Percentiles rank a stretch among this genome's conserved stretches.
These are phyloP conservation scores for Aspergillus sclerotiicarbonarius DNA, from an alignment of 495 filamentous ascomycete species.

Conservation along the genomic window DNA sequence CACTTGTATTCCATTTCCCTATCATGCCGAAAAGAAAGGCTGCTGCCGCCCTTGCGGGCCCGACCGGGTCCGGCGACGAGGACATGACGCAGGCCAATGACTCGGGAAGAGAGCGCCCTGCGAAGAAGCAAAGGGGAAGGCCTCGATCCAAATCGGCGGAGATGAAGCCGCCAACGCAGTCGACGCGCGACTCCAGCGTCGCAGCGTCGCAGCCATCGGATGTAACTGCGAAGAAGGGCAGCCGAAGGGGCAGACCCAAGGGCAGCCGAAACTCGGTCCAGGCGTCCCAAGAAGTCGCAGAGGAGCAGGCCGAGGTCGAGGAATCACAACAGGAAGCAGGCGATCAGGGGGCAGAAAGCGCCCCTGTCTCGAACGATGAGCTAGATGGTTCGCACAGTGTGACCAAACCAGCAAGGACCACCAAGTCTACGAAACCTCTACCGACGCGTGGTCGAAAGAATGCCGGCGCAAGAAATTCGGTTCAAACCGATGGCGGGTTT, in stretches of 20 bases:
- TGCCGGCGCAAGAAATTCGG: conserved; percentile 26
- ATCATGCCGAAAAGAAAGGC: conserved; percentile 55
- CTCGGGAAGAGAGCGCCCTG: conserved; percentile 31
- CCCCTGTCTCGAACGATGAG: conserved; percentile 17
- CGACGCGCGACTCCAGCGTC: conserved; percentile 17
- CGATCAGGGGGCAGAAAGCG: conserved; percentile 19
- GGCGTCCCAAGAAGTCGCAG: conserved; percentile 13
- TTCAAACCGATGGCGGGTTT: conserved; percentile 46
- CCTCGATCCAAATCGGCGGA: conserved; percentile 32
- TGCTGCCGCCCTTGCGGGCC: conserved; percentile 55
- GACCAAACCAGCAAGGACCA: conserved; percentile 24
- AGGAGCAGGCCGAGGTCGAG: conserved; percentile 20
- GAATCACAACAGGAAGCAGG: conserved; percentile 25
- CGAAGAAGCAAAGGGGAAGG: conserved; percentile 43
- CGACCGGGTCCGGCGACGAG: conserved; percentile 68
- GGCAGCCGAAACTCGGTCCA: conserved; percentile 31
- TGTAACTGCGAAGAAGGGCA: conserved; percentile 28
- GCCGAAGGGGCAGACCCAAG: conserved; percentile 41
- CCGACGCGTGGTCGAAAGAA: conserved; percentile 32
- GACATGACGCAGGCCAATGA: conserved; percentile 45
- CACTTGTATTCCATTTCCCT: no score
- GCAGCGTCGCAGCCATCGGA: conserved; percentile 20
- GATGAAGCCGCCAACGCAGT: conserved; percentile 17
- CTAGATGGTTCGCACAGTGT: conserved; percentile 13
- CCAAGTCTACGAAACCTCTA: conserved; percentile 29